Conservation (phyloP, 495 filamentous ascomycete genomes). For the Pseudotulostoma volvatum region DNA sequence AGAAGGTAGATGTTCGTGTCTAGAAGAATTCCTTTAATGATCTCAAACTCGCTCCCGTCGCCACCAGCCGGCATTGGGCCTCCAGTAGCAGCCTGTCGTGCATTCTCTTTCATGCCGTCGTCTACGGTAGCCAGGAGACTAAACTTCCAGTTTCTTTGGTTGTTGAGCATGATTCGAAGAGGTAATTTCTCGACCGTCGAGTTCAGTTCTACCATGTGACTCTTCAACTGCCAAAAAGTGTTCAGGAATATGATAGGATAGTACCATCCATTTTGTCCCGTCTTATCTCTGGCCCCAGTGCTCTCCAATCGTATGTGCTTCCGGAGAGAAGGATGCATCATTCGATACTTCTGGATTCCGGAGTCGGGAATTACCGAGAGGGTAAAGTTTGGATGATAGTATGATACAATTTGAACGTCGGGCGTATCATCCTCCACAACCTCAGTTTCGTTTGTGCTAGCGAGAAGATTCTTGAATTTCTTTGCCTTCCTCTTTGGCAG, state of each 20-base stretch:
- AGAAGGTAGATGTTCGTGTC: constrained; percentile 91
- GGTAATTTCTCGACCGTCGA: constrained; percentile 75
- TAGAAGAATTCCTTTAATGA: constrained; percentile 84
- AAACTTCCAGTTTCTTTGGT: constrained; percentile 84
- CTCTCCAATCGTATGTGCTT: constrained; percentile 64
- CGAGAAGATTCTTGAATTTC: constrained; percentile 82
- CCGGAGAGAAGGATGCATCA: constrained; percentile 54
- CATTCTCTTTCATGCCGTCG: constrained; percentile 65
- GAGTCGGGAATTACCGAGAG: constrained; percentile 73
- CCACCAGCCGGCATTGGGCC: constrained; percentile 45
- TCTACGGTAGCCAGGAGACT: constrained; percentile 69
- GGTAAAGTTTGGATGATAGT: constrained; percentile 93
- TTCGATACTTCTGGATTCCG: constrained; percentile 46
- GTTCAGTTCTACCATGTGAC: constrained; percentile 84
- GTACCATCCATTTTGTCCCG: constrained; percentile 89
- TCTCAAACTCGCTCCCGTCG: constrained; percentile 76
- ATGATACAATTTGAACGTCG: constrained; percentile 47
- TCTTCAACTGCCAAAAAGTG: constrained; percentile 89
- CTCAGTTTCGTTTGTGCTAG: constrained; percentile 35
- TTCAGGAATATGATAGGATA: constrained; percentile 86
- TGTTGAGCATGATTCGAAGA: constrained; percentile 68
- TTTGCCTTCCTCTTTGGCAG: constrained; percentile 76
- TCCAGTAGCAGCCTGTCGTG: constrained; percentile 52
- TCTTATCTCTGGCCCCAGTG: constrained; percentile 55
- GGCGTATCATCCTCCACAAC: constrained; percentile 40